Evolutionary conservation across 345 rosid species (phyloP).

Genomic region (Ailanthus altissimus): DNA sequence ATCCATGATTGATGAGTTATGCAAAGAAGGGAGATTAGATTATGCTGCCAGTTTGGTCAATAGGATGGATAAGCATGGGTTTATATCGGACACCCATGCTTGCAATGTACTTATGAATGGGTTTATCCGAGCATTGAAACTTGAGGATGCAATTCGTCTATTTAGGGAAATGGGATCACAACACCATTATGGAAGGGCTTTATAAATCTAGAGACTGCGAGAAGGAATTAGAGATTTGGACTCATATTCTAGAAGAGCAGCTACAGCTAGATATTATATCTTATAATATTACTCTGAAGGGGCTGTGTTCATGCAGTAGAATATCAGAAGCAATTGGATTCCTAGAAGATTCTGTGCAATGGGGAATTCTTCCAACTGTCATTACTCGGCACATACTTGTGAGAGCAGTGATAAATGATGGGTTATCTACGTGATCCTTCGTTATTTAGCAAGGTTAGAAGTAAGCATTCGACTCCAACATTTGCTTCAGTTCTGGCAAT

Average conservation of each 20-base stretch:
- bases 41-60: slow-evolving; percentile 58
- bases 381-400: slow-evolving; percentile 87
- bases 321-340: slow-evolving; percentile 56
- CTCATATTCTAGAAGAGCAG: slow-evolving; percentile 50
- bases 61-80: slow-evolving; percentile 48
- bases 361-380: slow-evolving; percentile 57
- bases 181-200: slow-evolving; percentile 86
- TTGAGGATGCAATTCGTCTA: slow-evolving; percentile 56
- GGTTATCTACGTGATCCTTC: slow-evolving; percentile 10
- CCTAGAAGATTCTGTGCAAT: slow-evolving; percentile 66
- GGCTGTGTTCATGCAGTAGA: slow-evolving; percentile 71
- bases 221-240: slow-evolving; percentile 69
- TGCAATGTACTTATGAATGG: slow-evolving; percentile 70
- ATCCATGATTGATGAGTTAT: slow-evolving; percentile 68
- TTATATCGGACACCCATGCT: slow-evolving; percentile 52
- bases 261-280: slow-evolving; percentile 76
- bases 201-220: slow-evolving; percentile 57
- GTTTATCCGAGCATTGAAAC: slow-evolving; percentile 59
- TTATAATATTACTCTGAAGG: slow-evolving; percentile 72
- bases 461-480: neutral
- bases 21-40: slow-evolving; percentile 68
- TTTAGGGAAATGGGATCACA: slow-evolving; percentile 64
- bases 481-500: neutral
- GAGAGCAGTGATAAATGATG: slow-evolving; percentile 53
- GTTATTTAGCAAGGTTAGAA: slow-evolving; percentile 1